Base-by-base conservation (phyloP, 2,329 filamentous ascomycete species). In the Talaromyces sp. region DNA sequence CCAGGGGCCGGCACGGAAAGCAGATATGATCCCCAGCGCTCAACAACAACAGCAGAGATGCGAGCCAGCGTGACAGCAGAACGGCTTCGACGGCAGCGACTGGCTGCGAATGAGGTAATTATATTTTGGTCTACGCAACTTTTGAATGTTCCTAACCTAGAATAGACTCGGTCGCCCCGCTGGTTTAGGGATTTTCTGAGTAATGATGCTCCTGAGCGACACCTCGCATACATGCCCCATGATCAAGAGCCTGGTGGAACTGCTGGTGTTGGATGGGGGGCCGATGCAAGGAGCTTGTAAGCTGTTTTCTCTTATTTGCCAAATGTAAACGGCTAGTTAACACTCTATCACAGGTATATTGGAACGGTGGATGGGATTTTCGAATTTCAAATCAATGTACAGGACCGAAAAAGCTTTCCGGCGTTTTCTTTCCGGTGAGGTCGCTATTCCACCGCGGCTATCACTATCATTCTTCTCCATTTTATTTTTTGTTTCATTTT, bases 341-440 rank as follows among this genome's bases (percentile, higher is more conserved):
- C 66, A 54, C 39, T 8, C 47, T 13, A 55, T 15, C 55, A 27
- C 63, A 81, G 79, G 64, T 81, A 78, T 62, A 73, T 80, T 63
- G 79, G 75, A n/a, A 80, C 78, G 6, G 72, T 80, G 54, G 73
- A 78, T 63, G 79, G 79, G 19, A 80, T 81, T 28, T 79, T 80
- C 58, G 77, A 81, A 65, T 80, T 76, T 64, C 72, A 76, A 47
- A 64, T 81, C 62, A 80, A 81, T 63, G 68, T 78, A 49, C 72
- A 75, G 44, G 79, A 81, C 63, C 77, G 79, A 57, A 80, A 80
- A 69, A 79, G 74, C 10, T 81, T 80, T 63, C 78, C 79, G 27
- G 69, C 74, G 9, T 72, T 79, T 52, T 72, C 72, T 47, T 78
- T 75, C 63, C 72, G 78, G 59, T 81, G 65, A 76, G 33, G 56